Evolutionary conservation across 192 early-diverging fungal genomes (phyloP).

Genomic region (Rhizophagus sp.): DNA sequence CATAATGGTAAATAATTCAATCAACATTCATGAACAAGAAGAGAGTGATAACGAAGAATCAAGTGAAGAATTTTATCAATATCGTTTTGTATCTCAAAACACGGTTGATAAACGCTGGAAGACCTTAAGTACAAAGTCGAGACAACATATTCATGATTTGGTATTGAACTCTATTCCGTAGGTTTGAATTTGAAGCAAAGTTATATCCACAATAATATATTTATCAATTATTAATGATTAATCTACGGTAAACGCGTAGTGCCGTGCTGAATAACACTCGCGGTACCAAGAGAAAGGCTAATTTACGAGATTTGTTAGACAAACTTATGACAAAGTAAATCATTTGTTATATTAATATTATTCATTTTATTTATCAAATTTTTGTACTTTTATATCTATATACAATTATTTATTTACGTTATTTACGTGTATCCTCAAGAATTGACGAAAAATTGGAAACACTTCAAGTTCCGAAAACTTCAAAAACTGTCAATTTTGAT

Average conservation of each 20-base stretch:
- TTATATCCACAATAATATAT: too few species aligned
- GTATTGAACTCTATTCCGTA: background rate
- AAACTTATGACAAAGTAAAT: background rate
- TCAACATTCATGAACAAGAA: too few species aligned
- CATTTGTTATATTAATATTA: background rate
- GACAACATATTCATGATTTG: background rate
- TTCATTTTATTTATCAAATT: background rate
- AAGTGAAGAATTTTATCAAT: too few species aligned
- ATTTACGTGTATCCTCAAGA: background rate
- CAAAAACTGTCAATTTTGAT: slow-evolving; percentile 2
- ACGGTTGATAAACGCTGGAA: background rate
- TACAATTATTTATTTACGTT: background rate
- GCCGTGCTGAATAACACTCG: background rate
- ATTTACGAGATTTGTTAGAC: background rate
- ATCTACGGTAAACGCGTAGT: background rate
- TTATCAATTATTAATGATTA: background rate
- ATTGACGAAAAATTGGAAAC: slow-evolving; percentile 12
- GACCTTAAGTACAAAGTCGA: background rate
- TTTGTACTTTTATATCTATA: background rate
- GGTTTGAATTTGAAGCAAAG: background rate
- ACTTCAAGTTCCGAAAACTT: background rate
- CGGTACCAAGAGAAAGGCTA: background rate
- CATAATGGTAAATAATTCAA: too few species aligned
- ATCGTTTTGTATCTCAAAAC: background rate
- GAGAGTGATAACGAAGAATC: too few species aligned